Evolutionary conservation across 768 basidiomycete species (phyloP).

Genomic region (Mycena capillaripes): DNA sequence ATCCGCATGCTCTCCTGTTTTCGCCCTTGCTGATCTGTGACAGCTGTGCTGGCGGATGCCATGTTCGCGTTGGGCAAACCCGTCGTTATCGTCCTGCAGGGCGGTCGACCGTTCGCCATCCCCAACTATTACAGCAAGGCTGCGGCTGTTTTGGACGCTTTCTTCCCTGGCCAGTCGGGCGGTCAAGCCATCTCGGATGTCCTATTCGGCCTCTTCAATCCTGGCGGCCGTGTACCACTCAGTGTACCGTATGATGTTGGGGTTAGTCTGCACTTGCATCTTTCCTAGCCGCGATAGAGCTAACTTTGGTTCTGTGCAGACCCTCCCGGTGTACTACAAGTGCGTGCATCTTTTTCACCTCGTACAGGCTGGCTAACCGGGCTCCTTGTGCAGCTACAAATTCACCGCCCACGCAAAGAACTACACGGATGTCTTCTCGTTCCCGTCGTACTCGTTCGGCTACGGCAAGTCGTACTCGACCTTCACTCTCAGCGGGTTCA

Average conservation of each 20-base stretch:
- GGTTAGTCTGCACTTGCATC: background rate
- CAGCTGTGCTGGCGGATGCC: conserved; percentile 41
- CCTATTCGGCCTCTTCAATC: conserved; percentile 45
- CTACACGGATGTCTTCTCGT: conserved; percentile 32
- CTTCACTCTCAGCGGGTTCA: conserved; percentile 37
- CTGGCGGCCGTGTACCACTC: conserved; percentile 42
- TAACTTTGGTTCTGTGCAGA: background rate
- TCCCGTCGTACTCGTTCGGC: conserved; percentile 40
- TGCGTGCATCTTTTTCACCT: conserved; percentile 9
- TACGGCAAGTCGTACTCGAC: conserved; percentile 42
- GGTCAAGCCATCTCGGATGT: conserved; percentile 44
- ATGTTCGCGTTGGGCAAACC: conserved; percentile 42
- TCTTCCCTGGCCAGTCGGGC: conserved; percentile 44
- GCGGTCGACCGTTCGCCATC: conserved; percentile 43
- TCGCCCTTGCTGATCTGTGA: background rate
- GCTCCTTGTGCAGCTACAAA: conserved; percentile 36
- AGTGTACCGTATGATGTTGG: conserved; percentile 41
- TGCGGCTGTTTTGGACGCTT: conserved; percentile 42
- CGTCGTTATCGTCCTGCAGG: conserved; percentile 41
- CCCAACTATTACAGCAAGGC: conserved; percentile 38
- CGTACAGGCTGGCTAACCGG: background rate
- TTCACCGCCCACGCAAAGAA: conserved; percentile 39
- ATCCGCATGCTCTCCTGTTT: background rate
- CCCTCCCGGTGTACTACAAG: conserved; percentile 44
- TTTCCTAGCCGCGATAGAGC: background rate